A percentile compares a stretch with the other conserved stretches of the same genome.
Conservation (phyloP, 1,284 basidiomycete species). For the Fomitopsis schrenkii region DNA sequence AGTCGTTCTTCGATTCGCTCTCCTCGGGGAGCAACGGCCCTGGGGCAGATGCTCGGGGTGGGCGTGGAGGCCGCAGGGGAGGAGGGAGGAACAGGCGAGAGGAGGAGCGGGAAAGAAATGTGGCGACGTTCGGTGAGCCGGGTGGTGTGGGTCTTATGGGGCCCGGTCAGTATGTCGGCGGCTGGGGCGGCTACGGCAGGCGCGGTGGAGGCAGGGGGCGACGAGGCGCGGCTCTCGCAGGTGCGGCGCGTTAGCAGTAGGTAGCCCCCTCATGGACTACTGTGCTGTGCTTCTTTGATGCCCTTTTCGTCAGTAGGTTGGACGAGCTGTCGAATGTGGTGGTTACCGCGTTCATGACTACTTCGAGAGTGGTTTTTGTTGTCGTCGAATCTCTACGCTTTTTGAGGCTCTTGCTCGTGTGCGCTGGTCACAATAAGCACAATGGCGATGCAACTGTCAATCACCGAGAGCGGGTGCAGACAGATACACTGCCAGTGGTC, state of each 20-base stretch:
- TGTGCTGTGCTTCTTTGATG: background rate
- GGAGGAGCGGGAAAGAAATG: conserved; percentile 74
- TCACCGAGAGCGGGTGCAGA: no score
- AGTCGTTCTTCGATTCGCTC: conserved; percentile 76
- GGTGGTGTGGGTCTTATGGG: conserved; percentile 72
- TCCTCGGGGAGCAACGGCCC: conserved; percentile 43
- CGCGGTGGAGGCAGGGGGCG: conserved; percentile 41
- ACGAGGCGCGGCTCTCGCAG: conserved; percentile 23
- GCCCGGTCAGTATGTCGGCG: conserved; percentile 52
- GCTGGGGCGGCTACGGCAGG: conserved; percentile 48
- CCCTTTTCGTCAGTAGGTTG: background rate
- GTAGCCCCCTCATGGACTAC: background rate
- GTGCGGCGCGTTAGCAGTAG: conserved; percentile 18
- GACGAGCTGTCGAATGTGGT: background rate
- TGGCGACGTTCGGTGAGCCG: conserved; percentile 80
- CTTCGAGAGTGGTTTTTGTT: background rate
- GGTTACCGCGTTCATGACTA: background rate
- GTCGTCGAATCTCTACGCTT: background rate
- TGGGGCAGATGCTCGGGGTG: conserved; percentile 26
- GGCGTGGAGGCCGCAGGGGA: conserved; percentile 39
- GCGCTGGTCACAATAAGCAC: background rate
- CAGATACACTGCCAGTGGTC: no score
- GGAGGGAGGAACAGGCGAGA: conserved; percentile 64
- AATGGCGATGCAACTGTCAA: no score
- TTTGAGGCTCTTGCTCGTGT: background rate